Conservation (phyloP, 2,329 filamentous ascomycete species). For the Aspergillus hortae region DNA sequence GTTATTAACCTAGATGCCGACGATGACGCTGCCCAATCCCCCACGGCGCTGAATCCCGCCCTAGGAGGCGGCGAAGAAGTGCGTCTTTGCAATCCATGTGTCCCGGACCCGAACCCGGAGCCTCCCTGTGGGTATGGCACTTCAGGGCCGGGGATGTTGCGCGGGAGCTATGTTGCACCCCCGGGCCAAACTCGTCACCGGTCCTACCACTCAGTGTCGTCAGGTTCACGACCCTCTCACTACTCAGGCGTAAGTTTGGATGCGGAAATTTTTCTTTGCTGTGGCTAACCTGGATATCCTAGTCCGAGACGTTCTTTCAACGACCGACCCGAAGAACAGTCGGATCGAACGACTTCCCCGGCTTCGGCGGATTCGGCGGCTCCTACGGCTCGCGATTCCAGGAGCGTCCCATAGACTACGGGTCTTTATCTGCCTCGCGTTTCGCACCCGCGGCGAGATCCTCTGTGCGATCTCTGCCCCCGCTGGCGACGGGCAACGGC, state of each 20-base stretch:
- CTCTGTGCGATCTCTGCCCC: conserved; percentile 8
- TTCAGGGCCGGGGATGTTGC: conserved; percentile 13
- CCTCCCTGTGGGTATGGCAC: conserved; percentile 43
- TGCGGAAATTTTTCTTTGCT: no score
- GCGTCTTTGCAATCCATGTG: conserved; percentile 68
- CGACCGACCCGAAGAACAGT: conserved; percentile 24
- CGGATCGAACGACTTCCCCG: conserved; percentile 21
- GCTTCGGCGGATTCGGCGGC: conserved; percentile 13
- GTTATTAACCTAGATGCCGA: conserved; percentile 47
- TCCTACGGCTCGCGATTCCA: conserved; percentile 12
- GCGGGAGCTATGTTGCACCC: conserved; percentile 7
- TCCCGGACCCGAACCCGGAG: conserved; percentile 64
- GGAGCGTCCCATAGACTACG: conserved; percentile 16
- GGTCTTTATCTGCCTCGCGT: conserved; percentile 11
- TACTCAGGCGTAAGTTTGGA: conserved; percentile 12
- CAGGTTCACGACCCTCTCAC: conserved; percentile 7
- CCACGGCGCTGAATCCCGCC: conserved; percentile 42
- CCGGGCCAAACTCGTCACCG: conserved; percentile 20
- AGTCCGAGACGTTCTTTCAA: conserved; percentile 12
- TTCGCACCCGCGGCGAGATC: conserved; percentile 1
- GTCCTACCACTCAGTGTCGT: conserved; percentile 25
- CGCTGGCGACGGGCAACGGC: conserved; percentile 1
- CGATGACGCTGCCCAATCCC: conserved; percentile 21
- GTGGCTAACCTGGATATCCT: neutral
- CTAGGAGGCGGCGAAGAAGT: conserved; percentile 66